A percentile compares a stretch with the other conserved stretches of the same genome.
Conservation (phyloP, 2,329 filamentous ascomycete genomes). For the Cytospora piceae region DNA sequence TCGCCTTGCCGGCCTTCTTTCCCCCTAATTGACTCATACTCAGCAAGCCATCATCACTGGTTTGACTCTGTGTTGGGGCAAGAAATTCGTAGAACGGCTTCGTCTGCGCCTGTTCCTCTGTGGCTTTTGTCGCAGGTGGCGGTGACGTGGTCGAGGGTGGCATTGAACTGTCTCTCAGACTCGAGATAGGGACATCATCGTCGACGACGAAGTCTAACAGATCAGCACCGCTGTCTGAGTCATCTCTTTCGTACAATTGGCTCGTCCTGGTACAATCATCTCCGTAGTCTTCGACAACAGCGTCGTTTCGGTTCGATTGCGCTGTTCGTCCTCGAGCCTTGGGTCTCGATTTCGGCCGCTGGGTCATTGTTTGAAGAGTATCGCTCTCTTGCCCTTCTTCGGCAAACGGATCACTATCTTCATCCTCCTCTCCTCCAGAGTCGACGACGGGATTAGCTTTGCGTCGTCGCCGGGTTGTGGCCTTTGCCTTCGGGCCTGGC, state of each 20-base stretch:
- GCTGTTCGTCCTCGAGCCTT: constrained; percentile 5
- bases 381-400: constrained; percentile 23
- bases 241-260: constrained; percentile 50
- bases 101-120: neutral
- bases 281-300: constrained; percentile 52
- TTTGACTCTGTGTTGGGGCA: constrained; percentile 17
- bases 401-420: constrained; percentile 14
- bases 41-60: constrained; percentile 26
- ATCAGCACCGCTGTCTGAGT: constrained; percentile 54
- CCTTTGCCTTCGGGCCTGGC: constrained; percentile 5
- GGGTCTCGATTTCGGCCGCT: constrained; percentile 4
- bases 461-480: neutral
- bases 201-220: constrained; percentile 61
- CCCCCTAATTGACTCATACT: constrained; percentile 28
- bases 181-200: constrained; percentile 43
- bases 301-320: constrained; percentile 22
- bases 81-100: constrained; percentile 10
- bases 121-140: neutral
- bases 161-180: constrained; percentile 16
- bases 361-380: neutral
- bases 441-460: constrained; percentile 16
- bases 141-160: constrained; percentile 11
- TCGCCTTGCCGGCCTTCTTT: neutral
- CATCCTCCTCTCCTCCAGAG: constrained; percentile 20
- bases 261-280: constrained; percentile 57